Percentiles rank a stretch among this genome's conserved stretches.
Conservation (phyloP, 2,329 filamentous ascomycete genomes). For the Hysterium pulicare region DNA sequence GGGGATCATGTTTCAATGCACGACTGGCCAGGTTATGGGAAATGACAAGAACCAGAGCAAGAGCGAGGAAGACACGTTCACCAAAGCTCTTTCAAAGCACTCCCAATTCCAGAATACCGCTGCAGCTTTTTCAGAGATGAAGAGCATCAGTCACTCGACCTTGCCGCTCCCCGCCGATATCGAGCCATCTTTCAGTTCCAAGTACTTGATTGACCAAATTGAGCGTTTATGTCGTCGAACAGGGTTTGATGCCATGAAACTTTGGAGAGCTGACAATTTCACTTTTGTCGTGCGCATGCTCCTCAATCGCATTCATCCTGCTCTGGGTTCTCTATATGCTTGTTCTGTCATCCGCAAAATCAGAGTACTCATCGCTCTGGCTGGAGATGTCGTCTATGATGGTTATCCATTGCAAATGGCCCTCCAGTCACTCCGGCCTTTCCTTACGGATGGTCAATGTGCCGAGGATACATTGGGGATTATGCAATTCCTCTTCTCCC, state of each 20-base stretch:
- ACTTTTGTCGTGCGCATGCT: conserved; percentile 72
- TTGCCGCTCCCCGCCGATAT: conserved; percentile 70
- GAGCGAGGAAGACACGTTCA: conserved; percentile 61
- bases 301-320: conserved; percentile 75
- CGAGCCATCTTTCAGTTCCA: conserved; percentile 81
- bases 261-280: conserved; percentile 76
- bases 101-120: conserved; percentile 58
- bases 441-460: conserved; percentile 79
- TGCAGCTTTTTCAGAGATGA: conserved; percentile 66
- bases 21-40: no score
- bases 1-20: conserved; percentile 69
- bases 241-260: conserved; percentile 58
- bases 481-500: conserved; percentile 74
- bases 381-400: conserved; percentile 66
- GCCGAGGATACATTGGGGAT: conserved; percentile 87
- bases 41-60: conserved; percentile 50
- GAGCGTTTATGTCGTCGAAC: conserved; percentile 73
- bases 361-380: conserved; percentile 73
- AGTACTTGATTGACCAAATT: conserved; percentile 71
- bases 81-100: conserved; percentile 62
- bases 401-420: conserved; percentile 90
- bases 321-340: conserved; percentile 80
- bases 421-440: conserved; percentile 73
- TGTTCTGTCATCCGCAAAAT: conserved; percentile 85
- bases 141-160: conserved; percentile 62